Percentiles rank a stretch among this genome's conserved stretches.
phyloP scores from a whole-genome alignment of 805 yeast genomes.

The Grigorovia humatica region DNA sequence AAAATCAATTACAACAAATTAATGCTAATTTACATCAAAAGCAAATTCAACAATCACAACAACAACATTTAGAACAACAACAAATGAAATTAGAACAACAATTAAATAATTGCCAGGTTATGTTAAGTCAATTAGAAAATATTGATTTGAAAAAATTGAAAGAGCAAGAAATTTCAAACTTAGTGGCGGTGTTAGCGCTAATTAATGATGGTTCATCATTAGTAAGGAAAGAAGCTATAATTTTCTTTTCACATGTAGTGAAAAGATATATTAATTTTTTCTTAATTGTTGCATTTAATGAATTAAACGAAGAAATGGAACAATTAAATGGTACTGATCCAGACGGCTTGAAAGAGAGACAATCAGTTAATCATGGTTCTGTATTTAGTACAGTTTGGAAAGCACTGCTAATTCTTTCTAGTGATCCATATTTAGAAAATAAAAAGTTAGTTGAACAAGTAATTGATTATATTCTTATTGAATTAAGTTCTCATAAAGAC shows the following conservation, averaged over 20 bases:
- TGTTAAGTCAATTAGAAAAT: slow-evolving; percentile 21
- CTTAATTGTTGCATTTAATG: slow-evolving; percentile 76
- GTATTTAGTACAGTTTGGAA: slow-evolving; percentile 83
- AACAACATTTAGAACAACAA: slow-evolving; percentile 17
- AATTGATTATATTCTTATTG: slow-evolving; percentile 60
- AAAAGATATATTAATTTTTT: slow-evolving; percentile 62
- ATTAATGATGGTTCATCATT: slow-evolving; percentile 83
- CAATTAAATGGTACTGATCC: slow-evolving; percentile 35
- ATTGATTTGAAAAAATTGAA: slow-evolving; percentile 37
- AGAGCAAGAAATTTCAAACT: slow-evolving; percentile 60
- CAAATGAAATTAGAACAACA: slow-evolving; percentile 27
- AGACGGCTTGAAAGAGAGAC: slow-evolving; percentile 33
- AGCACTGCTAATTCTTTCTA: slow-evolving; percentile 63
- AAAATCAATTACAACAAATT: slow-evolving; percentile 23
- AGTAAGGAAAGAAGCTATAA: slow-evolving; percentile 76
- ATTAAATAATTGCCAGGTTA: slow-evolving; percentile 20
- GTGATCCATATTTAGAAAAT: slow-evolving; percentile 83
- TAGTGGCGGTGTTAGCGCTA: slow-evolving; percentile 54
- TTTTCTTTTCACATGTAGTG: slow-evolving; percentile 67
- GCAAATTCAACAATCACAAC: slow-evolving; percentile 12
- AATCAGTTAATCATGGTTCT: slow-evolving; percentile 77
- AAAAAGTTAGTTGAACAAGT: slow-evolving; percentile 59
- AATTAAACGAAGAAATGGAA: slow-evolving; percentile 69
- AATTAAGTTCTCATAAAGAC: slow-evolving; percentile 41
- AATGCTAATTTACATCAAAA: slow-evolving; percentile 20